Percentiles rank a stretch among this genome's conserved stretches.
phyloP scores from a whole-genome alignment of 257 asterid species.

The Gentiana macrophylla region DNA sequence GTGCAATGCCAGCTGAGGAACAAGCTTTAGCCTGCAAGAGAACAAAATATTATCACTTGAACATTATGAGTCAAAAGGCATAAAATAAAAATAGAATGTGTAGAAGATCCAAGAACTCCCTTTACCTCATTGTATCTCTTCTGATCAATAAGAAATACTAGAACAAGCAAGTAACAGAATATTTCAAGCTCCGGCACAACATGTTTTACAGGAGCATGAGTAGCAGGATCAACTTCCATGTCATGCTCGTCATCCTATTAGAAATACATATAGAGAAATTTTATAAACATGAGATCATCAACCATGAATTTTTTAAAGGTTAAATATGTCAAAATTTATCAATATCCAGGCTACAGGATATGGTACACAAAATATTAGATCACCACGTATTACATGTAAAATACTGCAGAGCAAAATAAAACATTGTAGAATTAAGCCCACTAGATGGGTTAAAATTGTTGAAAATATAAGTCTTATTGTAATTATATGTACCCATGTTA shows the following conservation, averaged over 20 bases:
- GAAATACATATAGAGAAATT: no score
- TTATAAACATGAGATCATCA: no score
- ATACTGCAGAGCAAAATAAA: no score
- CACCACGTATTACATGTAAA: no score
- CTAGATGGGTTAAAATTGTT: no score
- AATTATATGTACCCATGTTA: no score
- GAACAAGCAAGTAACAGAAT: slow-evolving; percentile 65
- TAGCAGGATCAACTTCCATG: slow-evolving; percentile 73
- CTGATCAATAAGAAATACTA: slow-evolving; percentile 68
- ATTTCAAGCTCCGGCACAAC: slow-evolving; percentile 75
- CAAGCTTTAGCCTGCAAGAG: slow-evolving; percentile 76
- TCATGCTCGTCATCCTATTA: slow-evolving; percentile 51
- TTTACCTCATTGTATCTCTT: slow-evolving; percentile 63
- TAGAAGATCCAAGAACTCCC: not conserved
- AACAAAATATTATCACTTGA: not conserved
- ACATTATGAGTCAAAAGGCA: not conserved
- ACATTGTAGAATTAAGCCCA: no score
- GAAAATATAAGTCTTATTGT: no score
- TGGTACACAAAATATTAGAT: no score
- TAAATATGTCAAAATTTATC: no score
- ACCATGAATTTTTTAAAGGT: no score
- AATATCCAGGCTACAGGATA: no score
- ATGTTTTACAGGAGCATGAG: slow-evolving; percentile 46
- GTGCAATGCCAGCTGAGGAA: slow-evolving; percentile 77
- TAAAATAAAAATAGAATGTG: not conserved